A percentile compares a stretch with the other conserved stretches of the same genome.
phyloP scores from a whole-genome alignment of 495 filamentous ascomycete species.

The Peziza echinospora region DNA sequence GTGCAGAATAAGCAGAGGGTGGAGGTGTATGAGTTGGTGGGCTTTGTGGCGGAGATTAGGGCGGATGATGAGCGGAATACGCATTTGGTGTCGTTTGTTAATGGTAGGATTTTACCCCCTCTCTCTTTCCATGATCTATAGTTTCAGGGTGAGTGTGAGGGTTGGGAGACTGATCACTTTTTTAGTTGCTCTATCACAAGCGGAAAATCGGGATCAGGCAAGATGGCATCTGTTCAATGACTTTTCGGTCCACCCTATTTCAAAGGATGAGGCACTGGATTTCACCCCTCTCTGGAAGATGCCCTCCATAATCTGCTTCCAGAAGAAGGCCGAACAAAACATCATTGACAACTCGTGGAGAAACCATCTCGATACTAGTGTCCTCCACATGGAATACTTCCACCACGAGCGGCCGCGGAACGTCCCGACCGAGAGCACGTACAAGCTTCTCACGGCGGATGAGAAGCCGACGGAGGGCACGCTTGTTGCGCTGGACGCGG shows the following conservation, averaged over 20 bases:
- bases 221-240: slow-evolving; percentile 96
- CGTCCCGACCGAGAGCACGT: slow-evolving; percentile 20
- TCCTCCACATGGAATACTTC: slow-evolving; percentile 47
- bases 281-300: slow-evolving; percentile 83
- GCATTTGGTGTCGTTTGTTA: slow-evolving; percentile 77
- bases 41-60: slow-evolving; percentile 71
- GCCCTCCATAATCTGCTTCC: slow-evolving; percentile 68
- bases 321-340: slow-evolving; percentile 53
- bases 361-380: slow-evolving; percentile 50
- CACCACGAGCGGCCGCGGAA: background rate
- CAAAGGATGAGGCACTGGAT: slow-evolving; percentile 57
- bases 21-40: slow-evolving; percentile 78
- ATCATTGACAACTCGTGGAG: slow-evolving; percentile 71
- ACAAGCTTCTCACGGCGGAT: slow-evolving; percentile 32
- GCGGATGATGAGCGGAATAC: slow-evolving; percentile 61
- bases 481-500: slow-evolving; percentile 76
- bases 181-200: slow-evolving; percentile 47
- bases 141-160: slow-evolving; percentile 1
- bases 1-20: slow-evolving; percentile 33
- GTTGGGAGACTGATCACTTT: background rate
- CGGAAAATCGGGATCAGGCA: slow-evolving; percentile 27
- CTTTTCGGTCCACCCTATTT: slow-evolving; percentile 68
- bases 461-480: slow-evolving; percentile 50
- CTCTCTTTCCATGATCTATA: background rate
- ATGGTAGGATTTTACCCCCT: slow-evolving; percentile 31